These are phyloP conservation scores for Curvularia sp. DNA, from an alignment of 2,329 filamentous ascomycete genomes.

Conservation along the genomic window DNA sequence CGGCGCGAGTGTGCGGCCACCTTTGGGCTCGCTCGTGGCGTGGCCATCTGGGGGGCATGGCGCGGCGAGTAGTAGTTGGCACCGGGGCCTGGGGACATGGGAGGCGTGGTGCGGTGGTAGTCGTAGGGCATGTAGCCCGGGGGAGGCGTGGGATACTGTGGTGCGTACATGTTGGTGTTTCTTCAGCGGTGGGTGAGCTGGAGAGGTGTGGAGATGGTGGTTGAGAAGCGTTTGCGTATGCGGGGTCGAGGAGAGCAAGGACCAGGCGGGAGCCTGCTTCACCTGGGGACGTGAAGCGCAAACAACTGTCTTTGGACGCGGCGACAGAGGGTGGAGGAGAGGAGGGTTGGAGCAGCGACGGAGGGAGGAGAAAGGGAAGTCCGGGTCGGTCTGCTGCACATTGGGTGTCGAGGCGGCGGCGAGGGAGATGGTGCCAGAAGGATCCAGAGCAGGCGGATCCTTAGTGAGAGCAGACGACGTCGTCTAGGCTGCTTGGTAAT, in stretches of 20 bases:
- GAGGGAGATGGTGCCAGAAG: conserved; percentile 43
- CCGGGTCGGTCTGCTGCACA: conserved; percentile 47
- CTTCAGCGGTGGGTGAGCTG: neutral
- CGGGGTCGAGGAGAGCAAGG: conserved; percentile 21
- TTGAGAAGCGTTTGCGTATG: conserved; percentile 5
- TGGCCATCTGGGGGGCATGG: conserved; percentile 59
- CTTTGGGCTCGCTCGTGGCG: conserved; percentile 56
- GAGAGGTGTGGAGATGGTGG: neutral
- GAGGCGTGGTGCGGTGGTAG: conserved; percentile 44
- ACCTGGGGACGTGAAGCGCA: conserved; percentile 44
- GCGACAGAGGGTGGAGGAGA: conserved; percentile 26
- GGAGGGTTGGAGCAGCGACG: conserved; percentile 40
- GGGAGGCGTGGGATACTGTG: conserved; percentile 45
- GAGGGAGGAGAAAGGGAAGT: conserved; percentile 38
- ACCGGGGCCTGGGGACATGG: conserved; percentile 57
- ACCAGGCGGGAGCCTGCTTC: conserved; percentile 44
- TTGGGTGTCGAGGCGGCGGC: conserved; percentile 34
- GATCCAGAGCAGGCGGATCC: conserved; percentile 40
- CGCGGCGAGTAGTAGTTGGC: conserved; percentile 62
- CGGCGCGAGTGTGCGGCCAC: conserved; percentile 61
- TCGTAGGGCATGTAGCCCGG: conserved; percentile 50
- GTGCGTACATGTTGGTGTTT: conserved; percentile 34
- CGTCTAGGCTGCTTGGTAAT: conserved; percentile 42
- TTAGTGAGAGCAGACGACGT: conserved; percentile 25
- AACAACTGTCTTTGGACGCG: conserved; percentile 34